Conservation (phyloP, 306 rosid species). For the Trichosanthes cucumerina region DNA sequence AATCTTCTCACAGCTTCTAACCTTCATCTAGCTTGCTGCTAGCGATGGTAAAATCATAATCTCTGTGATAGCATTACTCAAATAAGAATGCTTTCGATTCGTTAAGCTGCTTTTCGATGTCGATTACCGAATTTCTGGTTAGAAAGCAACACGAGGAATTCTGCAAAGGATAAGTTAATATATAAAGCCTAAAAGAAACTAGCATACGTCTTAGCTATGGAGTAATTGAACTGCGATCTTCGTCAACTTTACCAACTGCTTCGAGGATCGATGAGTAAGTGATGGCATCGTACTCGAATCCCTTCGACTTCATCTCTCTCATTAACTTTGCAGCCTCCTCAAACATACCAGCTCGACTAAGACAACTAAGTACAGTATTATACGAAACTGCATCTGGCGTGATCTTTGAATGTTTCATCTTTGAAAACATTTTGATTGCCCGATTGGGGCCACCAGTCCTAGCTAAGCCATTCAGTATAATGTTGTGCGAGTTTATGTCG, state of each 20-base stretch:
- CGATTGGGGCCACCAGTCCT: constrained; percentile 65
- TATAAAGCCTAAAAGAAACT: not conserved
- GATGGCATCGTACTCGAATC: constrained; percentile 62
- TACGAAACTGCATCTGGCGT: constrained; percentile 78
- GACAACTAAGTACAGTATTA: constrained; percentile 71
- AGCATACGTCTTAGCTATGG: not conserved
- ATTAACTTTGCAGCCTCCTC: constrained; percentile 86
- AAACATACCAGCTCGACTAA: constrained; percentile 86
- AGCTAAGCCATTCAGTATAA: constrained; percentile 67
- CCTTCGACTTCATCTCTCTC: constrained; percentile 74
- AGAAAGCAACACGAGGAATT: not conserved
- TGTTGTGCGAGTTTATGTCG: constrained; percentile 73
- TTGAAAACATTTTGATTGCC: constrained; percentile 63
- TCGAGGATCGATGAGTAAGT: constrained; percentile 88
- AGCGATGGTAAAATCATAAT: not conserved
- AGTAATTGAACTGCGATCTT: constrained; percentile 16
- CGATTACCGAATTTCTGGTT: not conserved
- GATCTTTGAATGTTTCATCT: constrained; percentile 47
- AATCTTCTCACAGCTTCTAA: not conserved
- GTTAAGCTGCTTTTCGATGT: not conserved
- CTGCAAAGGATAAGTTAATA: not conserved
- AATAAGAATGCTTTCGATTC: not conserved
- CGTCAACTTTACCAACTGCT: constrained; percentile 93
- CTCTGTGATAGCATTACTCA: not conserved
- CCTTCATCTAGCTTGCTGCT: not conserved